phyloP scores from a whole-genome alignment of 257 asterid species.

The Nicotiana tomentosiformis region DNA sequence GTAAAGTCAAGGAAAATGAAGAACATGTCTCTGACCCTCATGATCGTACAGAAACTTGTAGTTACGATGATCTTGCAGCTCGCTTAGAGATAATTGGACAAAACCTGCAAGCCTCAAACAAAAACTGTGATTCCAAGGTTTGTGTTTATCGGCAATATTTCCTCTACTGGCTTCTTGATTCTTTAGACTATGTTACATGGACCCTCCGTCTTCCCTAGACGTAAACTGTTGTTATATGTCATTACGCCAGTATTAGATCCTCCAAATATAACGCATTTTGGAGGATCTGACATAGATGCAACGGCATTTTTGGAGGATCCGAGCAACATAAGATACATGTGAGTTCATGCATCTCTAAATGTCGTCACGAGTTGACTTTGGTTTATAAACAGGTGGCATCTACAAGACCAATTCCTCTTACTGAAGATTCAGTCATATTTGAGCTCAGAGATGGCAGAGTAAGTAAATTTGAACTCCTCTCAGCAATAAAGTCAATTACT shows the following conservation, averaged over 20 bases:
- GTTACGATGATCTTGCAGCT: constrained; percentile 22
- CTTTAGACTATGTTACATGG: background rate
- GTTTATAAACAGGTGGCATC: constrained; percentile 45
- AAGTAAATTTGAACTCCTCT: constrained; percentile 25
- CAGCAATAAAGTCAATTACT: background rate
- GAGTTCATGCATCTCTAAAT: background rate
- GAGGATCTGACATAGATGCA: background rate
- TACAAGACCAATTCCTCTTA: constrained; percentile 63
- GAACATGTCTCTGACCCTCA: background rate
- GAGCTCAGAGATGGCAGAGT: constrained; percentile 85
- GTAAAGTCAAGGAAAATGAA: constrained; percentile 11
- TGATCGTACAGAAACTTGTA: constrained; percentile 22
- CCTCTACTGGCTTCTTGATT: background rate
- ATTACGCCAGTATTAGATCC: background rate
- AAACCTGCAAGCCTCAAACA: constrained; percentile 13
- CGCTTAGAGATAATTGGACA: constrained; percentile 26
- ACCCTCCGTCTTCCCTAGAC: background rate
- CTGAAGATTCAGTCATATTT: constrained; percentile 61
- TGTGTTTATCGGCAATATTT: background rate
- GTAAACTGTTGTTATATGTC: background rate
- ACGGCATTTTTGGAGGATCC: background rate
- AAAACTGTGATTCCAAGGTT: constrained; percentile 65
- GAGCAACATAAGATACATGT: background rate
- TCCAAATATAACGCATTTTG: background rate
- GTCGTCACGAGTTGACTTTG: background rate